Evolutionary conservation across 2,329 filamentous ascomycete genomes (phyloP), one percentile per base, ranked within the genome.

Genomic region (Apiospora aurea): DNA sequence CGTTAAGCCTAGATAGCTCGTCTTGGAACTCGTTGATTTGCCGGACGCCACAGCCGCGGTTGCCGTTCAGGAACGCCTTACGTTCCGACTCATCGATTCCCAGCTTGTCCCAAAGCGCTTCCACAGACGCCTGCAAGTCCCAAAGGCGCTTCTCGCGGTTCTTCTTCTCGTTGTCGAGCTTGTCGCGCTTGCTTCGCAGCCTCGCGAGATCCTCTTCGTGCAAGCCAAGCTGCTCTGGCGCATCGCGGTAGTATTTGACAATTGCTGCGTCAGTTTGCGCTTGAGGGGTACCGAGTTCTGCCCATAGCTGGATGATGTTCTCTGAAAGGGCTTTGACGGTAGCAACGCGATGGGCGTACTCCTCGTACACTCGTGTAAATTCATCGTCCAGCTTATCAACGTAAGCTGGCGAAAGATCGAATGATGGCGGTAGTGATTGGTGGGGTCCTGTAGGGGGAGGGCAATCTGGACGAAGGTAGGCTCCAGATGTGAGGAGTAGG

Each of bases 11-110:
- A 4, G 89, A 87, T 64, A 98, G 87, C 83, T 99, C 96, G 74
- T 97, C 94, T 82, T 98, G 94, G 76, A 95, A 97, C 82, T 98
- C 95, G 79, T 98, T 98, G 83, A 98, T 97, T 75, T 94, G 93
- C 72, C 96, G 89, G 70, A 98, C 85, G 18, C 96, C 96, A 77
- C 94, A 98, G 70, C 97, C 97, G 51, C 96, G 92, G 83, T 98
- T 98, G 72, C 90, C 87, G 75, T 94, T 93, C 21, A 97, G 83
- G 84, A 99, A 99, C 41, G 89, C 87, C 84, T 95, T 97, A 77
- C 93, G 92, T 79, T 98, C 95, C 24, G 86, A 84, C 75, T 96
- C 92, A 61, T 97, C 94, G 21, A 98, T 88, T 10, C 93, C 93
- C 4, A 99, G 89, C 75, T 94, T 94, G 76, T 93, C 91, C 96